phyloP scores from a whole-genome alignment of 768 basidiomycete genomes.

The Udeniomyces megalosporus region DNA sequence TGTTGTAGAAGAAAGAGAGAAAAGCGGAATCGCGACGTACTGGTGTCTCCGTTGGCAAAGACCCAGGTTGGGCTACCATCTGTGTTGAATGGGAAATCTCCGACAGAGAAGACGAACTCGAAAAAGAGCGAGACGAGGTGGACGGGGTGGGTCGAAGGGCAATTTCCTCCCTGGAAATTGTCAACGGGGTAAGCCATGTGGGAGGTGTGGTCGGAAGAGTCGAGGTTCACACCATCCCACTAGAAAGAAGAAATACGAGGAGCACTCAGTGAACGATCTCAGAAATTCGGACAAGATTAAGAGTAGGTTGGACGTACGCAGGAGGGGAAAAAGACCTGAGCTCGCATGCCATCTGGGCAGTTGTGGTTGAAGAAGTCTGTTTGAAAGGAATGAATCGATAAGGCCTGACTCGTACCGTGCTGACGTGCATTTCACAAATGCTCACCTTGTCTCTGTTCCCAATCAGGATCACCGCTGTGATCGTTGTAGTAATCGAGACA shows the following conservation, averaged over 20 bases:
- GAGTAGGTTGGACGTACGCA: background rate
- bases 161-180: slow-evolving; percentile 6
- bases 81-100: slow-evolving; percentile 29
- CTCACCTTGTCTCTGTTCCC: slow-evolving; percentile 28
- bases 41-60: slow-evolving; percentile 27
- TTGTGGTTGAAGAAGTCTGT: slow-evolving; percentile 29
- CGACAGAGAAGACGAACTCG: slow-evolving; percentile 29
- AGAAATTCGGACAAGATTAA: background rate
- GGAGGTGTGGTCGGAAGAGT: slow-evolving; percentile 28
- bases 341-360: slow-evolving; percentile 30
- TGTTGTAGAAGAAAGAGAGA: background rate
- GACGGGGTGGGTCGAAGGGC: slow-evolving; percentile 22
- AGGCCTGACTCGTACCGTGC: background rate
- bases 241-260: slow-evolving; percentile 17
- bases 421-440: background rate
- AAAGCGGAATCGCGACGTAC: no score
- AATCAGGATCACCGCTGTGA: slow-evolving; percentile 20
- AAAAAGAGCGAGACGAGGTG: slow-evolving; percentile 30
- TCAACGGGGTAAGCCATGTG: slow-evolving; percentile 29
- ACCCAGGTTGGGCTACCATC: slow-evolving; percentile 24
- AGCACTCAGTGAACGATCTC: background rate
- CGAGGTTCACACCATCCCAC: slow-evolving; percentile 32
- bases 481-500: slow-evolving; percentile 30
- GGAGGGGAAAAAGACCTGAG: slow-evolving; percentile 31
- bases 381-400: background rate